Percentiles rank a stretch among this genome's conserved stretches.
Evolutionary conservation across 148 eudicot genomes (phyloP).

Genomic region (Silene uniflora): DNA sequence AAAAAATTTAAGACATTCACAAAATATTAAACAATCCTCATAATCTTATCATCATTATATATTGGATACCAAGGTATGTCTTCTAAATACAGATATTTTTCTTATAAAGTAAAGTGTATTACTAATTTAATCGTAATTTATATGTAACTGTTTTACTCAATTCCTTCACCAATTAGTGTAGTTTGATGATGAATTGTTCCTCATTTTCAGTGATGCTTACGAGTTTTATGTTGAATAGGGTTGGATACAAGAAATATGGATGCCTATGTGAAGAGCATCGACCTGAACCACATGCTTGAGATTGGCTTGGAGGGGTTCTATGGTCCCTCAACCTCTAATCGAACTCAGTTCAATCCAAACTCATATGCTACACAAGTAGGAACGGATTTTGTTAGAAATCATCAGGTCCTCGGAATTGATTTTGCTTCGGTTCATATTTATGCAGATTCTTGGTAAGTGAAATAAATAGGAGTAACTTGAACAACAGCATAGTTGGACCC

Average conservation of each 20-base stretch:
- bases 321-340: slow-evolving; percentile 65
- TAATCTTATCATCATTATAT: no score
- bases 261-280: slow-evolving; percentile 62
- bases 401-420: slow-evolving; percentile 75
- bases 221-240: slow-evolving; percentile 29
- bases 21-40: no score
- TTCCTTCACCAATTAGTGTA: background rate
- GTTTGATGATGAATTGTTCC: background rate
- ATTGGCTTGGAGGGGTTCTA: slow-evolving; percentile 81
- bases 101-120: background rate
- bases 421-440: slow-evolving; percentile 83
- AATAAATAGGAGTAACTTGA: no score
- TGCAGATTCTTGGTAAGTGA: slow-evolving; percentile 65
- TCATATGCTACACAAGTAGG: slow-evolving; percentile 61
- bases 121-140: background rate
- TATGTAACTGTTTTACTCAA: no score
- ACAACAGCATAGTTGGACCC: no score
- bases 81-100: no score
- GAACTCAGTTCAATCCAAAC: slow-evolving; percentile 55
- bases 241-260: slow-evolving; percentile 93
- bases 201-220: background rate
- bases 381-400: slow-evolving; percentile 73
- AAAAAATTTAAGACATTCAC: no score
- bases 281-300: slow-evolving; percentile 67
- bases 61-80: no score